Percentiles rank a stretch among this genome's conserved stretches.
These are phyloP conservation scores for Hypoxylon sp. DNA, from an alignment of 2,329 filamentous ascomycete species.

Conservation along the genomic window DNA sequence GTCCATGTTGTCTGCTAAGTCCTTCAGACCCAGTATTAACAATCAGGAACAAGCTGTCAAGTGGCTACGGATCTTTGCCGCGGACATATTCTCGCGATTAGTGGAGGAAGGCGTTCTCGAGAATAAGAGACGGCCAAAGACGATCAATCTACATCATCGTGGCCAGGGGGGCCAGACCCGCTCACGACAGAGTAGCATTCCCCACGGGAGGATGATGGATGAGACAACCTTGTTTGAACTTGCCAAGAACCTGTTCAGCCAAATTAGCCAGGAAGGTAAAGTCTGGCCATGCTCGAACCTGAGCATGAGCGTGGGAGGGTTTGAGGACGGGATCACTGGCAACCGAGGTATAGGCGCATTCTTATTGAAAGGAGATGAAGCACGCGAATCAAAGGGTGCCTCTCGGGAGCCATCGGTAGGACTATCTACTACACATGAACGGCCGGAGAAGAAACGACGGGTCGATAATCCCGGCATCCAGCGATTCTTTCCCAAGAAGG, in stretches of 20 bases:
- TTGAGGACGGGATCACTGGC: constrained; percentile 86
- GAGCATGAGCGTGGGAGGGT: constrained; percentile 88
- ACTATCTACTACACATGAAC: constrained; percentile 50
- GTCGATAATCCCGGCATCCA: constrained; percentile 66
- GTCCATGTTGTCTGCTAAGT: constrained; percentile 96
- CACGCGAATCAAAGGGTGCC: constrained; percentile 64
- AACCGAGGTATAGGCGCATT: constrained; percentile 91
- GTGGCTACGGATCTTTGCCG: constrained; percentile 92
- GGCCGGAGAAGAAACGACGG: constrained; percentile 60
- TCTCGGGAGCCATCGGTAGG: constrained; percentile 48
- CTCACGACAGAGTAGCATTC: constrained; percentile 82
- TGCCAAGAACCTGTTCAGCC: constrained; percentile 80
- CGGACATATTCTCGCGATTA: constrained; percentile 90
- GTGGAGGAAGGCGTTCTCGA: constrained; percentile 92
- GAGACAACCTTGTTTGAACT: constrained; percentile 80
- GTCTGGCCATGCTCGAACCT: constrained; percentile 95
- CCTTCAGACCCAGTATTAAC: constrained; percentile 87
- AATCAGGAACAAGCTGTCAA: constrained; percentile 80
- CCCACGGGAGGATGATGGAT: constrained; percentile 78
- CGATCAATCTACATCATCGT: constrained; percentile 86
- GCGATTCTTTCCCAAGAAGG: constrained; percentile 67
- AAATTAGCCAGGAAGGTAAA: constrained; percentile 81
- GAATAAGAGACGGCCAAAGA: constrained; percentile 86
- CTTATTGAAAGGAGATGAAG: constrained; percentile 80
- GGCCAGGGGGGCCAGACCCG: constrained; percentile 75